Evolutionary conservation across 2,329 filamentous ascomycete genomes (phyloP).

Genomic region (Acrodontium crateriforme): DNA sequence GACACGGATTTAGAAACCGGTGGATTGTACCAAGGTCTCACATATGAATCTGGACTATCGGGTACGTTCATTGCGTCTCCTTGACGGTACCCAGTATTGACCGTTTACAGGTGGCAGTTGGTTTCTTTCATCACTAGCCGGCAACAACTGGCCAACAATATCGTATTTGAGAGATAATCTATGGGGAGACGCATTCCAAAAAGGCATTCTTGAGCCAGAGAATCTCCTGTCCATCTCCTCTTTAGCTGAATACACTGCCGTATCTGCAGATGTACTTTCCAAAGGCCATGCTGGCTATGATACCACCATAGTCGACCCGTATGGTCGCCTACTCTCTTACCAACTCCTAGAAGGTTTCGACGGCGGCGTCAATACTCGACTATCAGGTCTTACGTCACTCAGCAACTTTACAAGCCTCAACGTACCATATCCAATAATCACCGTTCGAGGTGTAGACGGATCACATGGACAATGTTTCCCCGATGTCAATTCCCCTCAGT

Average conservation of each 20-base stretch:
- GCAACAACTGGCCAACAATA: conserved; percentile 35
- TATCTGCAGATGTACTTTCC: conserved; percentile 22
- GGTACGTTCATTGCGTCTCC: conserved; percentile 3
- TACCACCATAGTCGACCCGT: conserved; percentile 28
- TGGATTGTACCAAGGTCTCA: conserved; percentile 33
- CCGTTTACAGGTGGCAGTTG: conserved; percentile 29
- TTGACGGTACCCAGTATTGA: not conserved
- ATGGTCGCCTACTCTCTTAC: conserved; percentile 28
- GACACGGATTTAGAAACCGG: conserved; percentile 27
- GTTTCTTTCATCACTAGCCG: conserved; percentile 32
- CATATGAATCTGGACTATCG: conserved; percentile 34
- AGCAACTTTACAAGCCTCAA: conserved; percentile 28
- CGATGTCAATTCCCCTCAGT: conserved; percentile 42
- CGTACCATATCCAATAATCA: conserved; percentile 34
- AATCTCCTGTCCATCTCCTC: conserved; percentile 16
- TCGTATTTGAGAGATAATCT: conserved; percentile 25
- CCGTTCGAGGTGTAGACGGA: conserved; percentile 25
- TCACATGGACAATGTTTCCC: conserved; percentile 25
- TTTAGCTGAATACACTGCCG: conserved; percentile 17
- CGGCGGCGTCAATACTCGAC: conserved; percentile 24
- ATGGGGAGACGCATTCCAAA: conserved; percentile 28
- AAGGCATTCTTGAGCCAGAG: conserved; percentile 25
- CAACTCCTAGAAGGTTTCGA: conserved; percentile 25
- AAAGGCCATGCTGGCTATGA: conserved; percentile 27
- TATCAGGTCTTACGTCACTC: conserved; percentile 21